Percentiles rank a stretch among this genome's conserved stretches.
These are phyloP conservation scores for Fusarium keratoplasticum DNA, from an alignment of 2,329 filamentous ascomycete genomes.

Conservation along the genomic window DNA sequence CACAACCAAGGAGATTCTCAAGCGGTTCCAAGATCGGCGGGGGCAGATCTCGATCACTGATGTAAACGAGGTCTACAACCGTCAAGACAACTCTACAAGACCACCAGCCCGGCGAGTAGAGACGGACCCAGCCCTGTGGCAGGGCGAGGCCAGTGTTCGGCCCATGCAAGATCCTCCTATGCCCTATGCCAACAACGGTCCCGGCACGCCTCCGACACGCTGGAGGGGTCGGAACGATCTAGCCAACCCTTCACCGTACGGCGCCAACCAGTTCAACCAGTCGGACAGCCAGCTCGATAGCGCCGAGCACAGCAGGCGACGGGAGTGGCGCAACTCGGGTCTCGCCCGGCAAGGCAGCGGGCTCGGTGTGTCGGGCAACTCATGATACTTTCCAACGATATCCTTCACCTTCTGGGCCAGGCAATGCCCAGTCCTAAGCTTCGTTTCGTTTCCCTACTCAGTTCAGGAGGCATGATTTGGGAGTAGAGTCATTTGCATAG, in stretches of 20 bases:
- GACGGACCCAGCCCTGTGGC: conserved; percentile 86
- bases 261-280: conserved; percentile 57
- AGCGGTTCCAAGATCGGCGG: conserved; percentile 85
- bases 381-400: conserved; percentile 45
- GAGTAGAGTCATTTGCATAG: conserved; percentile 53
- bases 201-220: conserved; percentile 62
- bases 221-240: conserved; percentile 60
- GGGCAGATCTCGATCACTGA: conserved; percentile 70
- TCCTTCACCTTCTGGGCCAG: conserved; percentile 32
- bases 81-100: conserved; percentile 67
- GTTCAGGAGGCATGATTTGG: conserved; percentile 47
- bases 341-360: conserved; percentile 64
- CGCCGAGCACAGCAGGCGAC: conserved; percentile 57
- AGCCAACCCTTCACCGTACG: conserved; percentile 58
- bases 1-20: conserved; percentile 96
- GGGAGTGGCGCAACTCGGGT: conserved; percentile 69
- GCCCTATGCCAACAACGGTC: conserved; percentile 52
- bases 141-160: conserved; percentile 85
- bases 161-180: conserved; percentile 74
- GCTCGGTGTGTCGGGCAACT: conserved; percentile 61
- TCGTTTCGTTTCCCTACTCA: conserved; percentile 36
- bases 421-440: conserved; percentile 21
- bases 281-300: conserved; percentile 56
- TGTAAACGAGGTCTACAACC: conserved; percentile 66
- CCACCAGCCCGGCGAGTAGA: conserved; percentile 76